Evolutionary conservation across 306 rosid genomes (phyloP).

Genomic region (Lathyrus aphaca): DNA sequence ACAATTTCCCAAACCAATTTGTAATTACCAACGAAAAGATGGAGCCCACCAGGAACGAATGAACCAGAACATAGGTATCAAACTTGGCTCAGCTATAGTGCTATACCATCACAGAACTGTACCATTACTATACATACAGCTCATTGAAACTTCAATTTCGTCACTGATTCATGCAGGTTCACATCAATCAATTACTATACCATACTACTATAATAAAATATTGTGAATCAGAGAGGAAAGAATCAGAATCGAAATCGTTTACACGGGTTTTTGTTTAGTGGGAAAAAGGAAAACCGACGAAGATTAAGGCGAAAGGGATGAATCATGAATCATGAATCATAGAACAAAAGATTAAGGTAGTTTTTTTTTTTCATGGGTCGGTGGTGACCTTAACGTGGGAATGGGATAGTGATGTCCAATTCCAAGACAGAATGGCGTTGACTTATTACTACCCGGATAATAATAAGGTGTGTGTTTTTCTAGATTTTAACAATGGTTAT

Average conservation of each 20-base stretch:
- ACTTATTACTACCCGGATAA: constrained; percentile 54
- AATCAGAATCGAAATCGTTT: background rate
- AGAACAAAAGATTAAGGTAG: constrained; percentile 29
- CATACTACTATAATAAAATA: background rate
- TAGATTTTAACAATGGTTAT: constrained; percentile 24
- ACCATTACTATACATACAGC: constrained; percentile 23
- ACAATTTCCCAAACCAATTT: constrained; percentile 48
- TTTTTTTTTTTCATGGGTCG: constrained; percentile 50
- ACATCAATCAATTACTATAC: constrained; percentile 18
- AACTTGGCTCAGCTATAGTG: constrained; percentile 43
- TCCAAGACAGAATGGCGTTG: constrained; percentile 63
- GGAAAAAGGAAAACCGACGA: constrained; percentile 46
- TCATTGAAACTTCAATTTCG: constrained; percentile 36
- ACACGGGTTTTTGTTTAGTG: constrained; percentile 33
- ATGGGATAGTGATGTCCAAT: constrained; percentile 50
- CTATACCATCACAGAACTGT: constrained; percentile 32
- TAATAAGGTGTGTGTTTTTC: constrained; percentile 33
- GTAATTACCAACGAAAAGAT: constrained; percentile 48
- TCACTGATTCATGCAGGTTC: constrained; percentile 40
- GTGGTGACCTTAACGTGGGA: constrained; percentile 73
- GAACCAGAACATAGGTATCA: constrained; percentile 45
- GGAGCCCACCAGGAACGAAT: constrained; percentile 54
- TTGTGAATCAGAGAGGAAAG: background rate
- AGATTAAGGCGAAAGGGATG: constrained; percentile 63
- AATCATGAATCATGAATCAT: constrained; percentile 11